These are phyloP conservation scores for Aspergillus funiculosus DNA, from an alignment of 495 filamentous ascomycete genomes.

Conservation along the genomic window DNA sequence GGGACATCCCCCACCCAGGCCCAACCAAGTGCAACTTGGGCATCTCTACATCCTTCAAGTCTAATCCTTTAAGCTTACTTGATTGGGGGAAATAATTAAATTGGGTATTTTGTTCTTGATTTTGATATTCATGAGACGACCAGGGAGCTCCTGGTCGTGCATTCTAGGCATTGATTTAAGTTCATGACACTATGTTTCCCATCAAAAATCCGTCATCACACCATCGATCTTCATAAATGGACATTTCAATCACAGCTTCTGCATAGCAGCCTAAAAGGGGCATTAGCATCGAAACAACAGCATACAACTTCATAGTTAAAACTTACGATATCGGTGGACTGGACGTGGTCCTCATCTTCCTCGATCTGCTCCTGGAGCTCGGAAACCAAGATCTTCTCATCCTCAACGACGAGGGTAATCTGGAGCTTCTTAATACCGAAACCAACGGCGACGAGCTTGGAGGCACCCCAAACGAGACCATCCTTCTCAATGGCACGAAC, in stretches of 20 bases:
- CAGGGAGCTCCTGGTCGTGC: constrained; percentile 8
- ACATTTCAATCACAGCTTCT: constrained; percentile 69
- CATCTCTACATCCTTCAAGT: background rate
- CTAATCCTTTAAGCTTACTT: background rate
- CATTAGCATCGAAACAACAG: constrained; percentile 14
- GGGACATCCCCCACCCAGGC: too few species aligned
- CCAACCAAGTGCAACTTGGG: too few species aligned
- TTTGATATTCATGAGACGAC: constrained; percentile 26
- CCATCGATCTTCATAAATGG: constrained; percentile 36
- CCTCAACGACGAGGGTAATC: constrained; percentile 96
- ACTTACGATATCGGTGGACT: constrained; percentile 84
- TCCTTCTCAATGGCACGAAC: constrained; percentile 88
- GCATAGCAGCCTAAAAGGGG: constrained; percentile 65
- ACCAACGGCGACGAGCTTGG: constrained; percentile 80
- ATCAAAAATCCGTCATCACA: constrained; percentile 40
- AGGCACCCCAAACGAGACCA: constrained; percentile 92
- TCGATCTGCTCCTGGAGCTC: constrained; percentile 85
- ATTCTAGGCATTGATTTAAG: constrained; percentile 21
- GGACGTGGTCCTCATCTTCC: constrained; percentile 91
- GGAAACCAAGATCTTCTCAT: constrained; percentile 86
- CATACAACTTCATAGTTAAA: constrained; percentile 14
- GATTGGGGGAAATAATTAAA: constrained; percentile 1
- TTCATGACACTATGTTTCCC: constrained; percentile 26
- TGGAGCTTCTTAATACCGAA: constrained; percentile 99
- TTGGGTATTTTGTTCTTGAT: constrained; percentile 19